phyloP scores from a whole-genome alignment of 225 moss, liverwort and hornwort genomes.

The Neckera pumila region DNA sequence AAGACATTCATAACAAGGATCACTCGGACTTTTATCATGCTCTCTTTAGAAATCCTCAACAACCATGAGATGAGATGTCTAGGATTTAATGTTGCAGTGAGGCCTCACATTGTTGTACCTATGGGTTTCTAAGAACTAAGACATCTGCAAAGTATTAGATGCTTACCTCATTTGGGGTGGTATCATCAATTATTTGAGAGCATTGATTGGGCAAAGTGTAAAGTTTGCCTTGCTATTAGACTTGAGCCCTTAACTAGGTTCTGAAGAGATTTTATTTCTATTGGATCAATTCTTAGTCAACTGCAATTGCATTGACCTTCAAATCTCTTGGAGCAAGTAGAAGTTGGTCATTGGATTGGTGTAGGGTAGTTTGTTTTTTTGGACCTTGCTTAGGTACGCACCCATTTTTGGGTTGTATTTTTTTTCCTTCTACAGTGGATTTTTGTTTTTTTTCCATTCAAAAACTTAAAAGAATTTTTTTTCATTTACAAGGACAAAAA shows the following conservation, averaged over 20 bases:
- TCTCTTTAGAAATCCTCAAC: not conserved
- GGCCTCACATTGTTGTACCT: rapidly evolving
- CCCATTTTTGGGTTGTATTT: not conserved
- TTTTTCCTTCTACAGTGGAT: not conserved
- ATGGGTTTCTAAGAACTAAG: not conserved
- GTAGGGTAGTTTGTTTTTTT: not conserved
- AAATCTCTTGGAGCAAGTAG: not conserved
- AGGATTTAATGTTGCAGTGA: not conserved
- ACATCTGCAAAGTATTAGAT: not conserved
- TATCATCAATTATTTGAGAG: not conserved
- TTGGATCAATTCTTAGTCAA: rapidly evolving
- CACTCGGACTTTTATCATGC: not conserved
- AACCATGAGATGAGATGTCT: not conserved
- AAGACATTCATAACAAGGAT: not conserved
- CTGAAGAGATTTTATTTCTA: not conserved
- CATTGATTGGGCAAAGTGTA: rapidly evolving
- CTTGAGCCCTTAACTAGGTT: not conserved
- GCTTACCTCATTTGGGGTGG: not conserved
- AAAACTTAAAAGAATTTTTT: not conserved
- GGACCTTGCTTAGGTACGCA: rapidly evolving
- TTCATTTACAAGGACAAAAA: no score
- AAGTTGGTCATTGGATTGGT: not conserved
- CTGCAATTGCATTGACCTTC: rapidly evolving
- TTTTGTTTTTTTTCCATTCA: not conserved
- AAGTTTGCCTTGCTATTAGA: not conserved